These are phyloP conservation scores for Ustilago nuda DNA, from an alignment of 1,284 basidiomycete species.

Conservation along the genomic window DNA sequence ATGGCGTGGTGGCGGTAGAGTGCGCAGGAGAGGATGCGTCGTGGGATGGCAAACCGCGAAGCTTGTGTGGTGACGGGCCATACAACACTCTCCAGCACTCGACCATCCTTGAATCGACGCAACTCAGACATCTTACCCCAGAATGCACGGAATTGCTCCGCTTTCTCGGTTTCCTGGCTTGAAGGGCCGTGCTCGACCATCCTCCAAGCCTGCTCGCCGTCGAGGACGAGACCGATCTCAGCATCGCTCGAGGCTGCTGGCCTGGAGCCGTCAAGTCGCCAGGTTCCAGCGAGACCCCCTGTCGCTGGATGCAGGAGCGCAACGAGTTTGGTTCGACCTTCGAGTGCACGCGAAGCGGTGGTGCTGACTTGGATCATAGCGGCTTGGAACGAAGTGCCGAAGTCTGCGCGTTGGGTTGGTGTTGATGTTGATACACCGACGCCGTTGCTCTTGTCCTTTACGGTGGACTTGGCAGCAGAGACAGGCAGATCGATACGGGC, in stretches of 20 bases:
- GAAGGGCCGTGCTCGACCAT: conserved; percentile 72
- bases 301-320: conserved; percentile 44
- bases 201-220: conserved; percentile 60
- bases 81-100: conserved; percentile 91
- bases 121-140: conserved; percentile 95
- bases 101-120: conserved; percentile 95
- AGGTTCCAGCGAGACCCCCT: conserved; percentile 39
- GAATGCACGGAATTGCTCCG: conserved; percentile 79
- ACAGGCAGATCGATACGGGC: conserved; percentile 53
- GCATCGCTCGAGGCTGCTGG: conserved; percentile 42
- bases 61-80: conserved; percentile 74
- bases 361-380: conserved; percentile 49
- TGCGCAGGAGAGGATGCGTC: conserved; percentile 80
- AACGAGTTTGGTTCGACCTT: conserved; percentile 46
- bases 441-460: conserved; percentile 12
- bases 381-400: conserved; percentile 49
- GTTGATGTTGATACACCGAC: conserved; percentile 27
- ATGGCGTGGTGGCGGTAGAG: conserved; percentile 81
- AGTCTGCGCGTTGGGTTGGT: conserved; percentile 43
- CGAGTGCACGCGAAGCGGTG: conserved; percentile 51
- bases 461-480: conserved; percentile 1
- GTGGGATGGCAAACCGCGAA: conserved; percentile 79
- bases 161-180: conserved; percentile 70
- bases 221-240: conserved; percentile 56
- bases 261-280: conserved; percentile 42